Conservation (phyloP, 2,329 filamentous ascomycete genomes). For the Paecilomyces sp. region DNA sequence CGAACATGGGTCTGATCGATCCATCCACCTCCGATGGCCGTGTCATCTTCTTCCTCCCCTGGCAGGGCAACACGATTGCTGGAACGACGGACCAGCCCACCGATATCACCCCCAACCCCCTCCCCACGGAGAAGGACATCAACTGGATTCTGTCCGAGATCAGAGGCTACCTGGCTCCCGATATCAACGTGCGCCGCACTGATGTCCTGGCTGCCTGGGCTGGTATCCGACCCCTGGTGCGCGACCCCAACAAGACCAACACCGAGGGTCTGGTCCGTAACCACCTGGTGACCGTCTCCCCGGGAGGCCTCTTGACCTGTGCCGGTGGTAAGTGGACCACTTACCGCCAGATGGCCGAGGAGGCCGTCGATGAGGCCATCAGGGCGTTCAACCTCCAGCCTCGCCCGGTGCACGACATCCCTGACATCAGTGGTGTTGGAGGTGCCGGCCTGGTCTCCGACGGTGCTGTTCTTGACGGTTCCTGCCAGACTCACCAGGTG, state of each 20-base stretch:
- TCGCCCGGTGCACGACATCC: conserved; percentile 51
- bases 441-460: conserved; percentile 66
- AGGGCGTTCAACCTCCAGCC: conserved; percentile 58
- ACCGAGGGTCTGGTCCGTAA: conserved; percentile 84
- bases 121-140: conserved; percentile 77
- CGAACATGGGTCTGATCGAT: conserved; percentile 82
- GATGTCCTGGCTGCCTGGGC: conserved; percentile 90
- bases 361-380: conserved; percentile 76
- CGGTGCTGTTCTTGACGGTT: conserved; percentile 62
- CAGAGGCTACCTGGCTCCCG: conserved; percentile 70
- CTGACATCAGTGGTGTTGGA: conserved; percentile 62
- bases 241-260: conserved; percentile 77
- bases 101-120: conserved; percentile 62
- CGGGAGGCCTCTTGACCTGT: conserved; percentile 73
- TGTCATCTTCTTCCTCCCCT: conserved; percentile 88
- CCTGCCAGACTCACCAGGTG: conserved; percentile 76
- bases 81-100: conserved; percentile 79
- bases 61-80: conserved; percentile 88
- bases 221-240: conserved; percentile 77
- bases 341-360: conserved; percentile 87
- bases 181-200: conserved; percentile 75
- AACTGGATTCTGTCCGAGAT: conserved; percentile 83
- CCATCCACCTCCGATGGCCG: conserved; percentile 79
- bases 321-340: conserved; percentile 91
- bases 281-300: conserved; percentile 73